Evolutionary conservation across 2,329 filamentous ascomycete genomes (phyloP), one percentile per base, ranked within the genome.

Genomic region (Phoma sp.): DNA sequence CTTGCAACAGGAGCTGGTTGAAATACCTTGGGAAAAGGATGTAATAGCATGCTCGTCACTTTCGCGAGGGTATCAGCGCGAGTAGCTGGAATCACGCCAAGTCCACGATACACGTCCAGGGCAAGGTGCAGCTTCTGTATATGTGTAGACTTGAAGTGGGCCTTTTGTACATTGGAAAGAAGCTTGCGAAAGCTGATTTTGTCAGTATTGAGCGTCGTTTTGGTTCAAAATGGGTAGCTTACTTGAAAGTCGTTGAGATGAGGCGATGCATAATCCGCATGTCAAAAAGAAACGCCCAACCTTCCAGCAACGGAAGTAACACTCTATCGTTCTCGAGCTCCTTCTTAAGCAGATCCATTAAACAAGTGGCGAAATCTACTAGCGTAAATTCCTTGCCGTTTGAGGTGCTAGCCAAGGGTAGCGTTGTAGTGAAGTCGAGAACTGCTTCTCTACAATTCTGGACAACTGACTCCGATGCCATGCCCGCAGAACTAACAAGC

Each of bases 71-170:
- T 89, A 17, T 83, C 82, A 52, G 79, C 78, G 7, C 77, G 75
- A 7, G 84, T 76, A 1, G 78, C 77, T 20, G 78, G 74, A n/a
- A 82, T 72, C n/a, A 69, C 65, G 4, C 86, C 85, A 21, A 96
- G 76, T 0, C 86, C 86, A 2, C 87, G 84, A 74, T 97, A 98
- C 11, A 95, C 84, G 66, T 88, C 89, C 56, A 96, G 79, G 18
- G 90, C 91, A 0, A 91, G 89, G 69, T 91, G 85, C 1, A 98
- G 81, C 73, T 95, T 93, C 43, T 87, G 84, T 36, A 96, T 84
- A 71, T 91, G 95, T 17, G 88, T 86, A 1, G 89, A 90, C 76
- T 93, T 93, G 78, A 90, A 93, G 59, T 93, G 90, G 0, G 90
- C 84, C 73, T 88, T 92, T 67, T 96, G 91, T 4, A 89, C 84